Conservation (phyloP, 1,284 basidiomycete species). For the Anthracocystis walkeri region DNA sequence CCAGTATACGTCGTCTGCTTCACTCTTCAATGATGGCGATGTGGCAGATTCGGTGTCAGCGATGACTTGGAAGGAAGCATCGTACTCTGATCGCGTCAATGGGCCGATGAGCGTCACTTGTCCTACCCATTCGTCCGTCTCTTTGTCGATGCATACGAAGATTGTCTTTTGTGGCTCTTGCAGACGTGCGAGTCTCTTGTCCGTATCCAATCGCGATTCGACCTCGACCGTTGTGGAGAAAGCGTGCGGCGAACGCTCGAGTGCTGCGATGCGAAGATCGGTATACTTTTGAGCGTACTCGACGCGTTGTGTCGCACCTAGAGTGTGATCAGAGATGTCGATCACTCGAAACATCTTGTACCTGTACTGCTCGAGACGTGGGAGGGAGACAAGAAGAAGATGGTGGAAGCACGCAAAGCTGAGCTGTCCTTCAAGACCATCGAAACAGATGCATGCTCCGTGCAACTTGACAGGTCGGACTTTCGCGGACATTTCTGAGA, state of each 20-base stretch:
- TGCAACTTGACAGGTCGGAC: conserved; percentile 3
- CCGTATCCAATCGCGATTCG: conserved; percentile 9
- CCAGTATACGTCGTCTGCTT: conserved; percentile 10
- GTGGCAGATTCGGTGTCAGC: conserved; percentile 1
- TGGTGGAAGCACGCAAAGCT: neutral
- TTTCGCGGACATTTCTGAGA: conserved; percentile 2
- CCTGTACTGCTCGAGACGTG: no score
- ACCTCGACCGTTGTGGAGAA: conserved; percentile 22
- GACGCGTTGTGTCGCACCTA: conserved; percentile 6
- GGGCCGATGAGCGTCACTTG: conserved; percentile 24
- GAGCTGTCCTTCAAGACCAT: neutral
- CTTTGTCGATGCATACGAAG: conserved; percentile 13
- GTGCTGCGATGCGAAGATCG: conserved; percentile 13
- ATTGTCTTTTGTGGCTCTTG: conserved; percentile 13
- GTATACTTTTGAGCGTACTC: conserved; percentile 18
- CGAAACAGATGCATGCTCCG: neutral
- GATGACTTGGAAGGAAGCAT: conserved; percentile 10
- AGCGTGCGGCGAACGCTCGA: conserved; percentile 28
- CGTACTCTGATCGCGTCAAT: conserved; percentile 12
- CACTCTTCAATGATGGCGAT: conserved; percentile 1
- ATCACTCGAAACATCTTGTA: conserved; percentile 12
- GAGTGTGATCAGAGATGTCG: conserved; percentile 11
- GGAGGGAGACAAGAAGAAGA: neutral
- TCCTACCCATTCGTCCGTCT: conserved; percentile 14
- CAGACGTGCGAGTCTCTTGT: conserved; percentile 16